Evolutionary conservation across 371 early-diverging fungal genomes (phyloP), one percentile per base, ranked within the genome.

Genomic region (Quaeritorhiza haematococci): DNA sequence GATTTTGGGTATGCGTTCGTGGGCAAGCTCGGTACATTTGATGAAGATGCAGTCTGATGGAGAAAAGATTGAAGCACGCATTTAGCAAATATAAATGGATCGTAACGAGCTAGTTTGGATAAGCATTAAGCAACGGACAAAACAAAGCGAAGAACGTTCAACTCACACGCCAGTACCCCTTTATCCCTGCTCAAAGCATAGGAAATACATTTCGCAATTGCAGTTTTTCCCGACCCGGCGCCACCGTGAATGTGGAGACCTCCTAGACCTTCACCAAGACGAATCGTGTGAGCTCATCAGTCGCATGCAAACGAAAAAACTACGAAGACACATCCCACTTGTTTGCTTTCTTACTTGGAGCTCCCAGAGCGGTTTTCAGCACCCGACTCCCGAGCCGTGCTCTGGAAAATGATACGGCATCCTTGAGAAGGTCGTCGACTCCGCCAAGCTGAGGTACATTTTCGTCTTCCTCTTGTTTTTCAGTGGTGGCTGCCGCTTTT

Each of bases 171-270:
- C 58, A 75, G 68, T 32, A 83, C 63, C 29, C 74, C 58, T 33
- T 58, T 53, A 54, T 80, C 62, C 26, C 43, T 41, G 33, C 47
- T 63, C 4, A 82, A 63, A 6, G 59, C 60, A 33, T 64, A 63
- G 29, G 78, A 62, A 15, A 87, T 55, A 6, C 77, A 69, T 26
- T 82, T 67, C 10, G 83, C 76, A 3, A 93, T 65, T 32, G 79
- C 78, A 1, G 92, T 85, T 62, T 93, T 93, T 24, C 96, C 96
- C 17, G 84, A 77, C n/a, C 96, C 96, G 59, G 83, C 85, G 3
- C 88, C 74, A 15, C 93, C 94, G 38, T 86, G 85, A 6, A 94
- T 49, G 34, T 94, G 68, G 15, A 93, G 62, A 29, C 93, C 91
- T 13, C 90, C 89, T 3, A 79, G 69, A 15, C 61, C 83, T 83